Evolutionary conservation across 2,329 filamentous ascomycete genomes (phyloP).

Genomic region (Ophiocordyceps camponoti-floridani): DNA sequence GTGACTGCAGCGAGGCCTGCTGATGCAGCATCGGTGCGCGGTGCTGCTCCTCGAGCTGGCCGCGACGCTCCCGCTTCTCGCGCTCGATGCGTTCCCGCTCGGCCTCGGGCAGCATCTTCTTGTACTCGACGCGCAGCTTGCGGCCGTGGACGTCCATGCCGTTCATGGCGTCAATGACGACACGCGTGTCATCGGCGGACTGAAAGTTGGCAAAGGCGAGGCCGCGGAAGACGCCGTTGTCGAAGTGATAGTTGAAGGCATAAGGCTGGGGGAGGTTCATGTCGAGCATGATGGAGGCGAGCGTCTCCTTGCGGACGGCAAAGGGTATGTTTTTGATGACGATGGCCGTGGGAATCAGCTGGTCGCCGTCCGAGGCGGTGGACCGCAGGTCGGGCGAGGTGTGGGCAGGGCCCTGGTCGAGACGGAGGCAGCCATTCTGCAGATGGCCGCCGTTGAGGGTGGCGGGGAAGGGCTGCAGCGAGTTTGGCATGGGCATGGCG

Average conservation of each 20-base stretch:
- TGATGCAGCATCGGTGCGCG: conserved; percentile 60
- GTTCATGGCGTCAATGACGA: conserved; percentile 87
- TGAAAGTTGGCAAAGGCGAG: conserved; percentile 98
- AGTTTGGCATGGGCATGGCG: conserved; percentile 22
- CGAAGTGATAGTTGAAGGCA: conserved; percentile 98
- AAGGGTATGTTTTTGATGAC: conserved; percentile 99
- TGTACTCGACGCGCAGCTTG: conserved; percentile 93
- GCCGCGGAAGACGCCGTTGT: conserved; percentile 90
- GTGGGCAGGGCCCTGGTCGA: conserved; percentile 21
- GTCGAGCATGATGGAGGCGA: conserved; percentile 85
- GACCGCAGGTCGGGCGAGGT: conserved; percentile 23
- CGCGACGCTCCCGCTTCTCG: conserved; percentile 88
- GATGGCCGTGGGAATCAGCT: conserved; percentile 93
- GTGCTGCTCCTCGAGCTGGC: conserved; percentile 94
- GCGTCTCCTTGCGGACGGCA: conserved; percentile 89
- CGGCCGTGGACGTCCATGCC: conserved; percentile 88
- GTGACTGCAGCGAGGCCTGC: conserved; percentile 72
- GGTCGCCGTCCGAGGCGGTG: conserved; percentile 44
- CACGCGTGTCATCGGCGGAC: conserved; percentile 78
- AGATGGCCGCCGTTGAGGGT: conserved; percentile 18
- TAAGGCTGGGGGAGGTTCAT: conserved; percentile 88
- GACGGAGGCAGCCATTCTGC: conserved; percentile 23
- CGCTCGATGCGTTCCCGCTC: conserved; percentile 92
- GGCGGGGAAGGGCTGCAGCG: conserved; percentile 16
- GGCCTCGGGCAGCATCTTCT: conserved; percentile 94